A percentile compares a stretch with the other conserved stretches of the same genome.
Conservation (phyloP, 2,329 filamentous ascomycete species). For the Beauveria pseudobassiana region DNA sequence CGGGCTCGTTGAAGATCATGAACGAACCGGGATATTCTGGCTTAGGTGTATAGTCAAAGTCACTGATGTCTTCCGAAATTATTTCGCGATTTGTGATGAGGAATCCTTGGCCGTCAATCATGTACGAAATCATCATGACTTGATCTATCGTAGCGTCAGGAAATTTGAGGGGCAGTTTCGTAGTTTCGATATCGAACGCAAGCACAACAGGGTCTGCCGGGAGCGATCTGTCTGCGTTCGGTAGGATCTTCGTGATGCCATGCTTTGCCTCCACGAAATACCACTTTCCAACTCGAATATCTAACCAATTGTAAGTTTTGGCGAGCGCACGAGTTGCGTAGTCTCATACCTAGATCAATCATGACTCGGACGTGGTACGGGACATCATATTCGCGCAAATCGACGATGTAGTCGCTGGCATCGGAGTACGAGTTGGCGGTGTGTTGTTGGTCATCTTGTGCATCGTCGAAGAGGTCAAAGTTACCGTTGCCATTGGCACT, state of each 20-base stretch:
- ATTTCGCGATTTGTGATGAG: conserved; percentile 97
- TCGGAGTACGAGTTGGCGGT: conserved; percentile 69
- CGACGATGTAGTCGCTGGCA: conserved; percentile 94
- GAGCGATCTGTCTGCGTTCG: conserved; percentile 78
- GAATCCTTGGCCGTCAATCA: conserved; percentile 98
- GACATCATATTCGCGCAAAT: conserved; percentile 98
- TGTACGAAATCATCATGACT: conserved; percentile 99
- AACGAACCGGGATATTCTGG: conserved; percentile 94
- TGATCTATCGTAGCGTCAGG: conserved; percentile 91
- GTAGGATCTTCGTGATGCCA: conserved; percentile 73
- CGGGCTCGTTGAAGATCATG: conserved; percentile 96
- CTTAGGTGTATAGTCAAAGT: conserved; percentile 97
- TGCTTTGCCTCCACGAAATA: conserved; percentile 94
- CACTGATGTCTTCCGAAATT: conserved; percentile 91
- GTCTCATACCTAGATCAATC: conserved; percentile 70
- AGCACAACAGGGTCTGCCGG: conserved; percentile 96
- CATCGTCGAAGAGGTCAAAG: conserved; percentile 92
- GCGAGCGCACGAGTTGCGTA: neutral
- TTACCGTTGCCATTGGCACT: conserved; percentile 59
- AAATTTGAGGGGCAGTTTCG: conserved; percentile 91
- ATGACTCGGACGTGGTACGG: conserved; percentile 98
- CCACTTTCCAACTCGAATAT: conserved; percentile 95
- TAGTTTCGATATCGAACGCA: conserved; percentile 99
- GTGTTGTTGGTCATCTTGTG: conserved; percentile 72
- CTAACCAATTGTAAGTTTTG: conserved; percentile 34